Evolutionary conservation across 2,329 filamentous ascomycete species (phyloP), one percentile per base, ranked within the genome.

Genomic region (Allantophomopsis cytisporea): DNA sequence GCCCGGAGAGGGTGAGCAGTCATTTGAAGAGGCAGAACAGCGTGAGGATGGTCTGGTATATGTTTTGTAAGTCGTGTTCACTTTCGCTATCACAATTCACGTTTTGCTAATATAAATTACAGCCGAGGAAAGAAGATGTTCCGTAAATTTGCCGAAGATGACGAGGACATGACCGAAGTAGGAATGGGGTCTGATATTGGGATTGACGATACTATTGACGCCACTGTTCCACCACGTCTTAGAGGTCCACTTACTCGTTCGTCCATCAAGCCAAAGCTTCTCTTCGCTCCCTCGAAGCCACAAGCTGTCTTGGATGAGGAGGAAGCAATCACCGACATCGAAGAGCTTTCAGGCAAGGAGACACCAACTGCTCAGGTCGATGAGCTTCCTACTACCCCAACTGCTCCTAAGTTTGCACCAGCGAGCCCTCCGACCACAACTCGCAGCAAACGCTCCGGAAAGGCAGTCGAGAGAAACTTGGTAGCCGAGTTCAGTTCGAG

Each of bases 91-190:
- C 10, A 16, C 20, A 17, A 21, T 34, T 23, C 23, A 41, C 38
- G 45, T 41, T 36, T 23, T 37, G 40, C 52, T 58, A 56, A 58
- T 45, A 37, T 41, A 45, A 49, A 38, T 39, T 12, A 16, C 44
- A 87, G 82, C 66, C 84, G 84, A 50, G 84, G 84, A 55, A 85
- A 82, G 65, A 84, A 76, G 55, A 66, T 84, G 41, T 86, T 85
- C 62, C 76, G 78, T 57, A 81, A 78, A 53, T 58, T 55, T 10
- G 51, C 45, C 3, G 53, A 57, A 13, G 50, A 52, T 16, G 57
- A 55, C 16, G 53, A 58, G 13, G 46, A 54, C 30, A 44, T 38
- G 6, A 38, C 39, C 17, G 36, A 39, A 31, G 17, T 16, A 28
- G 39, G 17, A 18, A 21, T 40, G 33, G 40, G 42, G 10, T 39